A percentile compares a stretch with the other conserved stretches of the same genome.
These are phyloP conservation scores for Entamoeba moshkovskii DNA, from an alignment of 208 protist genomes.

Conservation along the genomic window DNA sequence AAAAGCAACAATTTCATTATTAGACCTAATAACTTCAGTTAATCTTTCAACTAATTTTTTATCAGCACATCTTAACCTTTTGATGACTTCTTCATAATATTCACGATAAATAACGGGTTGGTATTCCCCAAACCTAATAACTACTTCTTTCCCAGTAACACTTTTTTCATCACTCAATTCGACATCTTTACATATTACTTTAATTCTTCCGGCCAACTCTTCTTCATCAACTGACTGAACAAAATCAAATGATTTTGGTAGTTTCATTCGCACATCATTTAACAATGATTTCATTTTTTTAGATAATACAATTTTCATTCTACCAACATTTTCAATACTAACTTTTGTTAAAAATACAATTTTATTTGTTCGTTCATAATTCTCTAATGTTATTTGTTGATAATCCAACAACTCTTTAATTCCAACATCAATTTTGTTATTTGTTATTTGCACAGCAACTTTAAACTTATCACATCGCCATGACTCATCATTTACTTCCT, in stretches of 20 bases:
- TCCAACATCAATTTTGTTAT: background rate
- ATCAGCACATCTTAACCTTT: background rate
- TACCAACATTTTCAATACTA: background rate
- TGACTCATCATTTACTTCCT: background rate
- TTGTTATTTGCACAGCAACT: background rate
- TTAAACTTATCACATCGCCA: background rate
- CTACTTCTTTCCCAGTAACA: background rate
- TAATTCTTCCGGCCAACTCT: background rate
- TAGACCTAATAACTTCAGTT: background rate
- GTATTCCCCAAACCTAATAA: background rate
- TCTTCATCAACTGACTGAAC: background rate
- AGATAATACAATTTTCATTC: background rate
- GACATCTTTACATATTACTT: background rate
- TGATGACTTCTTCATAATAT: background rate
- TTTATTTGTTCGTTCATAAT: background rate
- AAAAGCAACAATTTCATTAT: background rate
- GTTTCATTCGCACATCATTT: background rate
- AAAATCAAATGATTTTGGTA: background rate
- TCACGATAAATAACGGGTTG: background rate
- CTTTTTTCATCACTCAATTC: background rate
- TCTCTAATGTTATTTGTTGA: background rate
- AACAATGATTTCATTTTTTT: background rate
- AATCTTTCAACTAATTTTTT: constrained; percentile 2
- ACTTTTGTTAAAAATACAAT: background rate
- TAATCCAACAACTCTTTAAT: background rate